Evolutionary conservation across 768 basidiomycete species (phyloP).

Genomic region (Leucosporidium scottii): DNA sequence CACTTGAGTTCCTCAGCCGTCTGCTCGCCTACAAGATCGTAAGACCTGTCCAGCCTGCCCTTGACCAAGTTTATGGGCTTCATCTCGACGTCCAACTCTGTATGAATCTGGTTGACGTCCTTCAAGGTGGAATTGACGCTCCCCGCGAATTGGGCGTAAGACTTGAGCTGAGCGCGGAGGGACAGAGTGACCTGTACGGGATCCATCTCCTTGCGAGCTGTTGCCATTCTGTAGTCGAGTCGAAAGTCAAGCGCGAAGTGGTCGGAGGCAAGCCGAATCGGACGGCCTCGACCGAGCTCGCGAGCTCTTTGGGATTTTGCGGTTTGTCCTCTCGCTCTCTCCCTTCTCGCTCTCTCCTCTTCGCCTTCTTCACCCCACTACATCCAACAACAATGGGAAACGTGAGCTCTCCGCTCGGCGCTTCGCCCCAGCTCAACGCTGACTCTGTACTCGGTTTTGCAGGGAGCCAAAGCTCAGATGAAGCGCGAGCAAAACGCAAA

Average conservation of each 20-base stretch:
- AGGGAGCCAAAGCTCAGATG: not conserved
- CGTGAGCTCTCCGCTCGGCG: no score
- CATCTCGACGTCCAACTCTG: conserved; percentile 20
- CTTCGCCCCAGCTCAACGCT: no score
- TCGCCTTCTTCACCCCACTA: no score
- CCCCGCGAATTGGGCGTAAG: conserved; percentile 7
- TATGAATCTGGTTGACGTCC: conserved; percentile 23
- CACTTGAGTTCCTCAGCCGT: conserved; percentile 26
- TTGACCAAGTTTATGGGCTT: conserved; percentile 11
- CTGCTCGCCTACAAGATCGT: conserved; percentile 13
- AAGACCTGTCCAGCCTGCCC: conserved; percentile 9
- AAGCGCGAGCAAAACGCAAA: conserved; percentile 2
- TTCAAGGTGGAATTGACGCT: conserved; percentile 14
- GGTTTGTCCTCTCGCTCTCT: no score
- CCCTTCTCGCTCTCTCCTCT: no score
- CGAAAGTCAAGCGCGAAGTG: no score
- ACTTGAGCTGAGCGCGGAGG: conserved; percentile 17
- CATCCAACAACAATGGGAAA: no score
- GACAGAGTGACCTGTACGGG: conserved; percentile 9
- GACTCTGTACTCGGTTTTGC: not conserved
- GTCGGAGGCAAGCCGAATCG: no score
- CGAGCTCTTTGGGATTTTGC: no score
- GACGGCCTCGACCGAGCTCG: no score
- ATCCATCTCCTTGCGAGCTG: not conserved
- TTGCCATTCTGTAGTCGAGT: not conserved